Evolutionary conservation across 2,329 filamentous ascomycete genomes (phyloP).

Genomic region (Trichophyton equinum): DNA sequence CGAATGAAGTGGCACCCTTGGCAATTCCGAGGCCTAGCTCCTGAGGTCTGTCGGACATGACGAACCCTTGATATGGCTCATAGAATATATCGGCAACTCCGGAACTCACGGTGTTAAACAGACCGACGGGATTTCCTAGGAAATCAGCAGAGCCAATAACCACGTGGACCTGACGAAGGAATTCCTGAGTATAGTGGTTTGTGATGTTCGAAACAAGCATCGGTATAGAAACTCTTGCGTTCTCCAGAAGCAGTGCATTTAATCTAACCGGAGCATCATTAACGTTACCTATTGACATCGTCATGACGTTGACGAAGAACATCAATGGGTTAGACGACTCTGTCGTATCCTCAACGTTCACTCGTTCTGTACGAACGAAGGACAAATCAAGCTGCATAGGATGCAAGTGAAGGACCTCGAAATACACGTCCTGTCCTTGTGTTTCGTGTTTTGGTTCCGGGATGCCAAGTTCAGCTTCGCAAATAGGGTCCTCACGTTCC

Average conservation of each 20-base stretch:
- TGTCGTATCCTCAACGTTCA: slow-evolving; percentile 91
- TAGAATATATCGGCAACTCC: slow-evolving; percentile 98
- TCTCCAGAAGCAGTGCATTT: slow-evolving; percentile 89
- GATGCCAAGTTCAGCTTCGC: slow-evolving; percentile 79
- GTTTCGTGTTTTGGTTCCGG: slow-evolving; percentile 81
- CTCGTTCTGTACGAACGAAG: slow-evolving; percentile 88
- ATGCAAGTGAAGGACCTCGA: slow-evolving; percentile 90
- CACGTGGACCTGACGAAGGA: slow-evolving; percentile 90
- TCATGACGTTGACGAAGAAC: slow-evolving; percentile 97
- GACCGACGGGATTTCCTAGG: slow-evolving; percentile 87
- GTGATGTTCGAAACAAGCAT: slow-evolving; percentile 76
- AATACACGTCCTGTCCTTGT: slow-evolving; percentile 88
- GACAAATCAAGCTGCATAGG: slow-evolving; percentile 97
- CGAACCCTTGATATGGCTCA: slow-evolving; percentile 94
- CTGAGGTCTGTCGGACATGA: slow-evolving; percentile 89
- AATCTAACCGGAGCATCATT: slow-evolving; percentile 92
- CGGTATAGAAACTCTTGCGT: slow-evolving; percentile 77
- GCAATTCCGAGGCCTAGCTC: slow-evolving; percentile 91
- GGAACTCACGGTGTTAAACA: slow-evolving; percentile 97
- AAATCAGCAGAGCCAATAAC: slow-evolving; percentile 96
- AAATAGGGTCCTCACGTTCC: slow-evolving; percentile 70
- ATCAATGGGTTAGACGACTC: slow-evolving; percentile 87
- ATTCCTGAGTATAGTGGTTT: slow-evolving; percentile 94
- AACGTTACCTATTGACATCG: slow-evolving; percentile 98
- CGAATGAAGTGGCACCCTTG: slow-evolving; percentile 90